Conservation (phyloP, 371 early-diverging fungal genomes). For the Apophysomyces trapeziformis region DNA sequence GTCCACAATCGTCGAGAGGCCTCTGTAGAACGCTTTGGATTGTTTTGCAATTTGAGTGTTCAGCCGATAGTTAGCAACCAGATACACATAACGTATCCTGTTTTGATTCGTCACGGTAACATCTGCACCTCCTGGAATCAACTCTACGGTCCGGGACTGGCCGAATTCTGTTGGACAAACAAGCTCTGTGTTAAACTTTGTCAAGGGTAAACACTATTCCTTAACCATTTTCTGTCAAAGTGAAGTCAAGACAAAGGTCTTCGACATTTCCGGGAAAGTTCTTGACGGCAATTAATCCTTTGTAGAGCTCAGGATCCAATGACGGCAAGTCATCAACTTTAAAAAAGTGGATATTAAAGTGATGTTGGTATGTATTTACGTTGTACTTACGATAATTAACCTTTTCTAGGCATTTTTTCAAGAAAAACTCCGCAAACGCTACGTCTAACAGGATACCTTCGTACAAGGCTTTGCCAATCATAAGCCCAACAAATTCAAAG, state of each 20-base stretch:
- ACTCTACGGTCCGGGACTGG: slow-evolving; percentile 61
- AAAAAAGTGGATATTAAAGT: neutral
- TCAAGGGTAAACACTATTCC: neutral
- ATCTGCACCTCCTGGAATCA: slow-evolving; percentile 77
- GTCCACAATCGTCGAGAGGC: slow-evolving; percentile 80
- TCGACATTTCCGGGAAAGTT: slow-evolving; percentile 77
- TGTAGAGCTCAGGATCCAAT: slow-evolving; percentile 86
- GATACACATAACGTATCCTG: slow-evolving; percentile 81
- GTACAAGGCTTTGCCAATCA: slow-evolving; percentile 94
- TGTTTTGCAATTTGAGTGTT: slow-evolving; percentile 83
- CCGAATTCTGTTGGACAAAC: slow-evolving; percentile 47
- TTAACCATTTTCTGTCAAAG: slow-evolving; percentile 69
- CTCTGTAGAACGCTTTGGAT: slow-evolving; percentile 82
- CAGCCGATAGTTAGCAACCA: slow-evolving; percentile 79
- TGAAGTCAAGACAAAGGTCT: slow-evolving; percentile 84
- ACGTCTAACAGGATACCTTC: slow-evolving; percentile 93
- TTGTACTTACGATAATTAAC: slow-evolving; percentile 62
- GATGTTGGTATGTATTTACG: too few relatives aligned
- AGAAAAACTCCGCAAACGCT: slow-evolving; percentile 91
- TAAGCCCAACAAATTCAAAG: slow-evolving; percentile 87
- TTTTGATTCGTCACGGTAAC: slow-evolving; percentile 85
- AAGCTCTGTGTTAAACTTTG: slow-evolving; percentile 5
- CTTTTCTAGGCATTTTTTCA: slow-evolving; percentile 85
- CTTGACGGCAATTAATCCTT: slow-evolving; percentile 81
- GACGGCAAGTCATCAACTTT: slow-evolving; percentile 88